Percentiles rank a stretch among this genome's conserved stretches.
Evolutionary conservation across 1,139 yeast genomes (phyloP).

Genomic region (Trichomonascaceae sp.): DNA sequence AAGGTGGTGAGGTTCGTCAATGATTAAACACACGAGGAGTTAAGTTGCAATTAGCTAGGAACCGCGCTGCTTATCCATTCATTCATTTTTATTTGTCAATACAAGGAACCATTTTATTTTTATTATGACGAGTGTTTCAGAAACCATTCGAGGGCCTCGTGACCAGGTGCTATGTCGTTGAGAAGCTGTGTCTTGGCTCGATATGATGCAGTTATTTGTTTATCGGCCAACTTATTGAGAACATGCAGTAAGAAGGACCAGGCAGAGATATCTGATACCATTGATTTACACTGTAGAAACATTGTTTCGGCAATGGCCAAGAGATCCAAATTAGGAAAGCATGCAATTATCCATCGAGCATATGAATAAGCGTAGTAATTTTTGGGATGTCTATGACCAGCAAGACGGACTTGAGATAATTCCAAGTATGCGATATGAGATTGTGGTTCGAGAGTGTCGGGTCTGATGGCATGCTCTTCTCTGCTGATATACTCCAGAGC

Average conservation of each 20-base stretch:
- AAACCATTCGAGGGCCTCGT: conserved; percentile 18
- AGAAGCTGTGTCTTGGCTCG: conserved; percentile 10
- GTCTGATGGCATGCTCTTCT: too few relatives aligned
- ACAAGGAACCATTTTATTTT: background rate
- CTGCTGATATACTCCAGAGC: background rate
- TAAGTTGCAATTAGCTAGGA: background rate
- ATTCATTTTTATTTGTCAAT: background rate
- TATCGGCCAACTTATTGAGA: conserved; percentile 11
- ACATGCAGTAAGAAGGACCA: conserved; percentile 37
- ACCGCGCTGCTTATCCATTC: background rate
- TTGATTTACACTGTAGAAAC: conserved; percentile 31
- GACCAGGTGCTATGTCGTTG: conserved; percentile 17
- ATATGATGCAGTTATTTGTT: conserved; percentile 7
- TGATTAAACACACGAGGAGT: background rate
- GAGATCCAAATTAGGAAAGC: conserved; percentile 4
- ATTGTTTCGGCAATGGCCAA: conserved; percentile 16
- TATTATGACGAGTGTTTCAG: background rate
- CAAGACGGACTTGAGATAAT: conserved; percentile 27
- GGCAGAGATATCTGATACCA: conserved; percentile 40
- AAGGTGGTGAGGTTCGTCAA: background rate
- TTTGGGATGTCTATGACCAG: conserved; percentile 37
- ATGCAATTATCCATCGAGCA: conserved; percentile 32
- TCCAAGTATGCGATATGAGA: conserved; percentile 20
- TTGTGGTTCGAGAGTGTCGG: too few relatives aligned
- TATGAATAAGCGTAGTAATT: conserved; percentile 44